Percentiles rank a stretch among this genome's conserved stretches.
phyloP scores from a whole-genome alignment of 768 basidiomycete genomes.

The Grammothele lineata region DNA sequence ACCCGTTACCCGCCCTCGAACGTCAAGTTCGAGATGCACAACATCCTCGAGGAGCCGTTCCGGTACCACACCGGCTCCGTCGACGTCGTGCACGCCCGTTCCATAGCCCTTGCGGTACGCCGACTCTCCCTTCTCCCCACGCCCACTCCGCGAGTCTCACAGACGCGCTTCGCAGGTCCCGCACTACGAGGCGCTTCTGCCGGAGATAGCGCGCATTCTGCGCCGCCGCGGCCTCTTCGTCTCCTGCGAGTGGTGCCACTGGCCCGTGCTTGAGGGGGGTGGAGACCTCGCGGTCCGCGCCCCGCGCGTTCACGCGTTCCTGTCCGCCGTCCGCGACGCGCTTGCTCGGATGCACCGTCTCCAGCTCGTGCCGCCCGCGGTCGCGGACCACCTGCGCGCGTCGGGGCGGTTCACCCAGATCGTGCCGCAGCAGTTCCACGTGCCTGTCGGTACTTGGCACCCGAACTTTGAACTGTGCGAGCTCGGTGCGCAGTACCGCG shows the following conservation, averaged over 20 bases:
- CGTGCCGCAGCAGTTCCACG: constrained; percentile 27
- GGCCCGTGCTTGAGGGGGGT: constrained; percentile 33
- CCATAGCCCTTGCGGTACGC: constrained; percentile 55
- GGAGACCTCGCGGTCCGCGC: constrained; percentile 8
- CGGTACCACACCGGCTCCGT: constrained; percentile 52
- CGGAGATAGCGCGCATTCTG: constrained; percentile 60
- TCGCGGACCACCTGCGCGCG: constrained; percentile 35
- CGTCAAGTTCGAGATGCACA: constrained; percentile 62
- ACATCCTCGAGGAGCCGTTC: constrained; percentile 52
- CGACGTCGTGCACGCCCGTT: constrained; percentile 66
- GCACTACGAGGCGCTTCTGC: constrained; percentile 48
- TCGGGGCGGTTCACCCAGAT: constrained; percentile 41
- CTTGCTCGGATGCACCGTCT: constrained; percentile 32
- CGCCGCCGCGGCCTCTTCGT: constrained; percentile 69
- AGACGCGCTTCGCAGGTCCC: constrained; percentile 39
- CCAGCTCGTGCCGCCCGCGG: constrained; percentile 29
- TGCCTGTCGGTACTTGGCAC: constrained; percentile 60
- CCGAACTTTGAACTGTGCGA: constrained; percentile 25
- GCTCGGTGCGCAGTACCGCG: constrained; percentile 42
- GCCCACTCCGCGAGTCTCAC: constrained; percentile 15
- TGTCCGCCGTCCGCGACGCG: constrained; percentile 36
- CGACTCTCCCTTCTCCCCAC: not conserved
- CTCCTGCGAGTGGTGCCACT: constrained; percentile 55
- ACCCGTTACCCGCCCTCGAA: constrained; percentile 58
- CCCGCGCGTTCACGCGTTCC: constrained; percentile 29